Evolutionary conservation across 2,329 filamentous ascomycete genomes (phyloP), one percentile per base, ranked within the genome.

Genomic region (Xylaria arbuscula): DNA sequence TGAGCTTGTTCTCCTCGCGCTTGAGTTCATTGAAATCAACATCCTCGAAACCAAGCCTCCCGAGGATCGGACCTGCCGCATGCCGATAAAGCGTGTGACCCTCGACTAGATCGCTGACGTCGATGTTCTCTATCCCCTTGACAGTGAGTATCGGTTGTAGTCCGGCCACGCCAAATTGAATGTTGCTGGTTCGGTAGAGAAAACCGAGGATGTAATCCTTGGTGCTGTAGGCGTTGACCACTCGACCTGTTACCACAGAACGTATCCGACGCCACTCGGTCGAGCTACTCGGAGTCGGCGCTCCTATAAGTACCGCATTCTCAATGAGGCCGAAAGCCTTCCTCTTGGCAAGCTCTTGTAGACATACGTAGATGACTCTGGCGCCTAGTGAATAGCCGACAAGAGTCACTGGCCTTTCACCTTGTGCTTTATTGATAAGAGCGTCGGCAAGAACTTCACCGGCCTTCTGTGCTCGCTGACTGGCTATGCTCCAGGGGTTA

Each of bases 181-280:
- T 86, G 75, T 92, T 94, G 66, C 91, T 93, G 1, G 91, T 94
- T 48, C 95, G 89, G 79, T 97, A 97, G 40, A 98, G 83, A 77
- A 97, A 97, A 0, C 89, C 94, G 2, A 98, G 89, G 28, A 98
- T 90, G 73, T 93, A 94, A 78, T 98, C 95, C 51, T 93, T 92
- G 50, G 91, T 89, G 2, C 92, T 96, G 78, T 91, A 98, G 1
- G 95, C 93, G 73, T 98, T 98, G 74, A 98, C 87, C 9, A 98
- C 85, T 22, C 94, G 88, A 0, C 94, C 94, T 38, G 89, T 87
- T 1, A 97, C 93, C 0, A 95, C 93, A 62, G 89, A 90, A 68
- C 93, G 90, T 73, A 97, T 86, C 3, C 88, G 86, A 24, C 92
- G 86, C 95, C 95, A 98, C 62, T 93, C 89, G 3, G 86, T 83